Percentiles rank a stretch among this genome's conserved stretches.
phyloP scores from a whole-genome alignment of 2,329 filamentous ascomycete species.

The Xylaria sp. region DNA sequence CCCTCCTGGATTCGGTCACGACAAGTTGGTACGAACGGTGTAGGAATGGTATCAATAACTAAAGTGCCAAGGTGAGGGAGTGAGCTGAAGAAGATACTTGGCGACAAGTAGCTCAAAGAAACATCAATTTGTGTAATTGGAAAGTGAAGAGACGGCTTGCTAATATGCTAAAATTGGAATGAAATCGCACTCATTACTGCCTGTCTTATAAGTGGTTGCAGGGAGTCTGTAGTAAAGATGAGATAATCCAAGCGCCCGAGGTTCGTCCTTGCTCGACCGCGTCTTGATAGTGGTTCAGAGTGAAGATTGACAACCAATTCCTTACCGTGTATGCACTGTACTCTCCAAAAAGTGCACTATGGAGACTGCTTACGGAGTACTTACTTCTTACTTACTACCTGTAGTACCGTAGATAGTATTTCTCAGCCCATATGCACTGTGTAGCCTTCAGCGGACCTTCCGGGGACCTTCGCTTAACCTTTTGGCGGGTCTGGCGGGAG shows the following conservation, averaged over 20 bases:
- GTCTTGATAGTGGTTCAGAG: background rate
- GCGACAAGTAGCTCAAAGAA: background rate
- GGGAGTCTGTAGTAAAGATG: background rate
- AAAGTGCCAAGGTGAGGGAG: background rate
- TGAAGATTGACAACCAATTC: background rate
- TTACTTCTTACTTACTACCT: no score
- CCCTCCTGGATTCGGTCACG: background rate
- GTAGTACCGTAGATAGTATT: no score
- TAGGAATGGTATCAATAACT: background rate
- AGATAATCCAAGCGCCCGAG: background rate
- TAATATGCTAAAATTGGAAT: background rate
- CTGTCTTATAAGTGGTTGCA: no score
- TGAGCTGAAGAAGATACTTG: background rate
- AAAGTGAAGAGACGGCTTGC: background rate
- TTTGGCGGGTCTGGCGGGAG: slow-evolving; percentile 38
- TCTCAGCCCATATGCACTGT: background rate
- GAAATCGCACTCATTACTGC: background rate
- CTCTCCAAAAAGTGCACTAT: background rate
- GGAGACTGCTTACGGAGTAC: background rate
- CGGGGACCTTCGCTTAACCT: background rate
- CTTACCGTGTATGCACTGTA: background rate
- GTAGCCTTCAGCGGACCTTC: background rate
- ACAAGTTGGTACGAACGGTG: background rate
- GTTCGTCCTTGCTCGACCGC: slow-evolving; percentile 19
- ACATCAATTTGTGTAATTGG: background rate